Conservation (phyloP, 805 yeast species). For the Wickerhamiella occidentalis region DNA sequence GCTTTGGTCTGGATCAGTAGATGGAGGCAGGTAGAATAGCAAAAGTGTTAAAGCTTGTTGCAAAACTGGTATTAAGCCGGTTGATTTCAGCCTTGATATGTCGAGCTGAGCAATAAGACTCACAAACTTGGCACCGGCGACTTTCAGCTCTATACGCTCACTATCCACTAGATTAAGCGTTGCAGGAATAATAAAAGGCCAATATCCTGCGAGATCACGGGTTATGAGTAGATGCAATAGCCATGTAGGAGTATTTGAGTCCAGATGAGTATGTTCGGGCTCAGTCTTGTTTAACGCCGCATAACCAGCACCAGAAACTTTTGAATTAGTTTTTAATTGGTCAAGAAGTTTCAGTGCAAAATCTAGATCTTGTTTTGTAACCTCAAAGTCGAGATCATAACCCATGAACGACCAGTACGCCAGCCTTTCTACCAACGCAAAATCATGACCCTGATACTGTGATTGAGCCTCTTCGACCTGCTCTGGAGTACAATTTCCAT, state of each 20-base stretch:
- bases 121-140: constrained; percentile 20
- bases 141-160: constrained; percentile 20
- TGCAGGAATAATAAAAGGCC: constrained; percentile 27
- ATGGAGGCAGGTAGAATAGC: constrained; percentile 27
- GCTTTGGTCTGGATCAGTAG: constrained; percentile 17
- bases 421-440: constrained; percentile 4
- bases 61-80: constrained; percentile 26
- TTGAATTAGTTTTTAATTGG: not conserved
- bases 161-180: constrained; percentile 25
- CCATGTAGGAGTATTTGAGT: constrained; percentile 13
- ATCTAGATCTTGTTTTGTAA: not conserved
- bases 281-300: not conserved
- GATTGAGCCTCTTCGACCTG: not conserved
- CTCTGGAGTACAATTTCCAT: not conserved
- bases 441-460: constrained; percentile 5
- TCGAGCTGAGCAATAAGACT: constrained; percentile 11
- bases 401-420: constrained; percentile 7
- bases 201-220: constrained; percentile 14
- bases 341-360: not conserved
- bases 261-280: not conserved
- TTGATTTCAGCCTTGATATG: constrained; percentile 10
- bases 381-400: not conserved
- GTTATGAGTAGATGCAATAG: constrained; percentile 13
- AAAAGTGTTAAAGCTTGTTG: constrained; percentile 23
- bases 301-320: constrained; percentile 1